These are phyloP conservation scores for Mycosarcoma maydis DNA, from an alignment of 1,284 basidiomycete genomes.

Conservation along the genomic window DNA sequence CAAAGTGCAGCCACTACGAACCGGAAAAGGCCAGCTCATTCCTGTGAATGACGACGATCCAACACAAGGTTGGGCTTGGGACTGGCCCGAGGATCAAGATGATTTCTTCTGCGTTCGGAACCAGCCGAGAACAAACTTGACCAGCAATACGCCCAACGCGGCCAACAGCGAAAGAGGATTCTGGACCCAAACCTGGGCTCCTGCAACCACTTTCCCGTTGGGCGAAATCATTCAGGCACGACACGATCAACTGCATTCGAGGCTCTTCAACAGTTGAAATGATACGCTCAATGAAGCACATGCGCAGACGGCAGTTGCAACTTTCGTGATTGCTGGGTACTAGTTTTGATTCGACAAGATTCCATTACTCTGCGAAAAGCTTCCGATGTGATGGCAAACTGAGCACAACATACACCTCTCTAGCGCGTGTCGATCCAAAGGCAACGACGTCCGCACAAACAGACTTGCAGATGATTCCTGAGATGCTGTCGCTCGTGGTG, in stretches of 20 bases:
- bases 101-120: not conserved
- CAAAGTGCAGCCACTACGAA: conserved; percentile 11
- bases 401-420: no score
- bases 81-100: conserved; percentile 63
- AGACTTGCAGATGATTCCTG: no score
- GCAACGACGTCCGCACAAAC: no score
- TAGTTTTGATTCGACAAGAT: not conserved
- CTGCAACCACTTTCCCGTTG: conserved; percentile 91
- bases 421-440: no score
- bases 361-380: conserved; percentile 4
- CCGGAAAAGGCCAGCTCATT: conserved; percentile 16
- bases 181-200: conserved; percentile 64
- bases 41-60: conserved; percentile 41
- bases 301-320: no score
- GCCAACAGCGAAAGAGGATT: conserved; percentile 35
- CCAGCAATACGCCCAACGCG: not conserved
- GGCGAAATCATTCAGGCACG: conserved; percentile 90
- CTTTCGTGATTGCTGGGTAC: not conserved
- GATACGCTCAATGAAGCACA: no score
- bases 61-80: conserved; percentile 58
- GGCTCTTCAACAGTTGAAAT: conserved; percentile 82
- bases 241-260: conserved; percentile 92
- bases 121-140: not conserved
- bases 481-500: no score
- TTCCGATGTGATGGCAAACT: not conserved